These are phyloP conservation scores for Magnaporthales sp. DNA, from an alignment of 2,329 filamentous ascomycete species.

Conservation along the genomic window DNA sequence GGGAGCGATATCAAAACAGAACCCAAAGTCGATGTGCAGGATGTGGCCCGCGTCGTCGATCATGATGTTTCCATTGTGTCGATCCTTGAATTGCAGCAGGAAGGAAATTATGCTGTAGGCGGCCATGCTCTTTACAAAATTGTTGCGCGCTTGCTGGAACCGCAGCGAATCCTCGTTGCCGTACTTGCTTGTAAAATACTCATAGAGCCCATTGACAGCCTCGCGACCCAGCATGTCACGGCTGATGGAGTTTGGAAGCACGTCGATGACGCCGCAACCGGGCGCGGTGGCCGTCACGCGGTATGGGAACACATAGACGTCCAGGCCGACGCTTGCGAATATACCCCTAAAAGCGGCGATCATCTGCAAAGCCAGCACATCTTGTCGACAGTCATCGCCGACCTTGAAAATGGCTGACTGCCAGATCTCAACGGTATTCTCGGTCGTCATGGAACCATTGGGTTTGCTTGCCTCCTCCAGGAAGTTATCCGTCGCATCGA, in stretches of 20 bases:
- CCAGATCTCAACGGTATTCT: constrained; percentile 83
- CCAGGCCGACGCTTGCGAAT: constrained; percentile 87
- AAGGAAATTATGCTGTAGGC: constrained; percentile 97
- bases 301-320: constrained; percentile 96
- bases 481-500: constrained; percentile 43
- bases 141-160: constrained; percentile 90
- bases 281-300: constrained; percentile 95
- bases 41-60: constrained; percentile 95
- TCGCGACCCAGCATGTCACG: constrained; percentile 98
- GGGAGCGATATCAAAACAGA: constrained; percentile 98
- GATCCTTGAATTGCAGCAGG: constrained; percentile 95
- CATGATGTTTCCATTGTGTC: constrained; percentile 99
- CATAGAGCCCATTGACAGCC: constrained; percentile 94
- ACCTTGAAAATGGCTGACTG: constrained; percentile 99
- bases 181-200: constrained; percentile 97
- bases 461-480: constrained; percentile 36
- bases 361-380: constrained; percentile 94
- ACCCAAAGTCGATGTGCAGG: constrained; percentile 97
- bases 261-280: constrained; percentile 96
- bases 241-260: constrained; percentile 94
- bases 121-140: constrained; percentile 99
- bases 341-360: constrained; percentile 96
- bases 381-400: constrained; percentile 94
- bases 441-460: constrained; percentile 19
- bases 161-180: constrained; percentile 90